phyloP scores from a whole-genome alignment of 192 early-diverging fungal species.

The Backusella westeae region DNA sequence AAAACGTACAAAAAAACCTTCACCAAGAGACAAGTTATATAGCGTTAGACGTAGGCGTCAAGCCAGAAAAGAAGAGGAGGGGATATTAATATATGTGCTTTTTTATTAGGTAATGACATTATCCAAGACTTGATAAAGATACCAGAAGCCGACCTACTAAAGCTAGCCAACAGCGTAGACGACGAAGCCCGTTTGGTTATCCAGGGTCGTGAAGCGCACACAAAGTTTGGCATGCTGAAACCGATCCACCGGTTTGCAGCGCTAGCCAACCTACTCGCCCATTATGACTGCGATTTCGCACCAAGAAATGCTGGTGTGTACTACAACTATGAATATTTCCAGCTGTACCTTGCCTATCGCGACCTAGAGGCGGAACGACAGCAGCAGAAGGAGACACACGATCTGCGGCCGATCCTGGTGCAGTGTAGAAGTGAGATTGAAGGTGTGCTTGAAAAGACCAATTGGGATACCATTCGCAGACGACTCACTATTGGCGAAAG shows the following conservation, averaged over 20 bases:
- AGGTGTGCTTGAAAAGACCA: conserved; percentile 25
- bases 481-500: conserved; percentile 35
- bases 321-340: conserved; percentile 35
- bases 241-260: conserved; percentile 27
- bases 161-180: conserved; percentile 15
- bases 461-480: conserved; percentile 36
- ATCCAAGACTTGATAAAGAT: conserved; percentile 26
- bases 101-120: not conserved
- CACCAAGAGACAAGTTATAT: conserved; percentile 22
- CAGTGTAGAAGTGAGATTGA: conserved; percentile 34
- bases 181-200: conserved; percentile 11
- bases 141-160: conserved; percentile 18
- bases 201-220: conserved; percentile 17
- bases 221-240: conserved; percentile 9
- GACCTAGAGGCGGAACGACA: conserved; percentile 24
- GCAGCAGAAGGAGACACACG: conserved; percentile 9
- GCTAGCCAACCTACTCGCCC: conserved; percentile 28
- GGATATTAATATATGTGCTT: not conserved
- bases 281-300: conserved; percentile 35
- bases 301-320: conserved; percentile 36
- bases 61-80: not conserved
- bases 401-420: conserved; percentile 19
- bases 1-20: conserved; percentile 19
- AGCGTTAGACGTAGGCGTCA: conserved; percentile 15
- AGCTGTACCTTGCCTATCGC: conserved; percentile 31